Evolutionary conservation across 192 early-diverging fungal species (phyloP).

Genomic region (Spinellus fusiger): DNA sequence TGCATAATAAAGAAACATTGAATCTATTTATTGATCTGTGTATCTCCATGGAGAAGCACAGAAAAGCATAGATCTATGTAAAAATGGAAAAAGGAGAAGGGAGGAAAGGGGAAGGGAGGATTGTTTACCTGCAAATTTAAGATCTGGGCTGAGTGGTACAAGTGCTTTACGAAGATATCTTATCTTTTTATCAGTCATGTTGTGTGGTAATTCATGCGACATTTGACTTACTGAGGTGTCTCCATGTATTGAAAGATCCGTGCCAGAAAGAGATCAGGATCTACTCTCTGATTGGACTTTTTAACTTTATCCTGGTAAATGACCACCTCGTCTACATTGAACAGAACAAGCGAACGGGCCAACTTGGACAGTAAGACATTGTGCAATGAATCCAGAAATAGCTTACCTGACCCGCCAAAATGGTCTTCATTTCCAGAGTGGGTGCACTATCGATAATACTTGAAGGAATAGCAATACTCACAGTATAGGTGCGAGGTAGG

Average conservation of each 20-base stretch:
- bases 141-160: conserved; percentile 60
- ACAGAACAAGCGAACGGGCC: conserved; percentile 49
- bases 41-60: too few relatives aligned
- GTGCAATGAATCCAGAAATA: not conserved
- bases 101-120: too few relatives aligned
- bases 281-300: conserved; percentile 34
- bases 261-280: conserved; percentile 53
- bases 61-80: too few relatives aligned
- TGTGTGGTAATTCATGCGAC: too few relatives aligned
- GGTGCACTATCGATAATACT: conserved; percentile 59
- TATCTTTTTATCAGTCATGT: too few relatives aligned
- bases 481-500: conserved; percentile 45
- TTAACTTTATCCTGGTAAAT: conserved; percentile 48
- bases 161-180: conserved; percentile 58
- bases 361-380: conserved; percentile 32
- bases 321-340: conserved; percentile 63
- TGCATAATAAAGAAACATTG: too few relatives aligned
- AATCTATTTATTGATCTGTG: too few relatives aligned
- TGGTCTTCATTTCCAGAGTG: conserved; percentile 59
- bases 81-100: too few relatives aligned
- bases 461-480: conserved; percentile 59
- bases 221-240: conserved; percentile 49
- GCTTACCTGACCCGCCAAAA: conserved; percentile 61
- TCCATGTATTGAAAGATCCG: conserved; percentile 63
- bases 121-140: conserved; percentile 48